Percentiles rank a stretch among this genome's conserved stretches.
Evolutionary conservation across 2,329 filamentous ascomycete species (phyloP).

Genomic region (Myriosclerotinia curreyana): DNA sequence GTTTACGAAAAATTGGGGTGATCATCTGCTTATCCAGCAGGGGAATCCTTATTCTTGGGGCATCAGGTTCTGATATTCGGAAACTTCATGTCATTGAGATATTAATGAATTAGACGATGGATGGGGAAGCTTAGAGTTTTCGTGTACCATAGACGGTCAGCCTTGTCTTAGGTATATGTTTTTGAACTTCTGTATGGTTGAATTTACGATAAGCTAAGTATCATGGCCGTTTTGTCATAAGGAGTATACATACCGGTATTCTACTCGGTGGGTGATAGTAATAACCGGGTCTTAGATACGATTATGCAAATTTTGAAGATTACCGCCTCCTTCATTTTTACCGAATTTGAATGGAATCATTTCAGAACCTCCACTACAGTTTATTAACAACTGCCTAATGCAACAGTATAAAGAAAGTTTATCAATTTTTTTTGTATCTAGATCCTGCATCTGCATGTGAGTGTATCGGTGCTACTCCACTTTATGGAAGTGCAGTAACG

Average conservation of each 20-base stretch:
- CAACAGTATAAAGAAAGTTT: background rate
- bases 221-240: conserved; percentile 1
- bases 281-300: conserved; percentile 3
- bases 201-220: background rate
- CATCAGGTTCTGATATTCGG: background rate
- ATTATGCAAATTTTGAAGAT: background rate
- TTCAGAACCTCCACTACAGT: background rate
- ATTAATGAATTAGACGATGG: background rate
- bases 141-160: background rate
- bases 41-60: conserved; percentile 15
- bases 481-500: background rate
- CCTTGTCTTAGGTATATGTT: background rate
- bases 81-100: background rate
- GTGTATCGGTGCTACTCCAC: background rate
- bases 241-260: background rate
- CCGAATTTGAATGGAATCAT: conserved; percentile 6
- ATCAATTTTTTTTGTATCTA: background rate
- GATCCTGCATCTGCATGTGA: conserved; percentile 11
- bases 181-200: background rate
- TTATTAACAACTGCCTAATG: conserved; percentile 15
- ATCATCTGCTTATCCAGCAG: conserved; percentile 18
- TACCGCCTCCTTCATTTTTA: conserved; percentile 9
- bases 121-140: background rate
- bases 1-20: conserved; percentile 16
- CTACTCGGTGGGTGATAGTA: background rate